Conservation (phyloP, 495 filamentous ascomycete genomes). For the Daldinia caldariorum region DNA sequence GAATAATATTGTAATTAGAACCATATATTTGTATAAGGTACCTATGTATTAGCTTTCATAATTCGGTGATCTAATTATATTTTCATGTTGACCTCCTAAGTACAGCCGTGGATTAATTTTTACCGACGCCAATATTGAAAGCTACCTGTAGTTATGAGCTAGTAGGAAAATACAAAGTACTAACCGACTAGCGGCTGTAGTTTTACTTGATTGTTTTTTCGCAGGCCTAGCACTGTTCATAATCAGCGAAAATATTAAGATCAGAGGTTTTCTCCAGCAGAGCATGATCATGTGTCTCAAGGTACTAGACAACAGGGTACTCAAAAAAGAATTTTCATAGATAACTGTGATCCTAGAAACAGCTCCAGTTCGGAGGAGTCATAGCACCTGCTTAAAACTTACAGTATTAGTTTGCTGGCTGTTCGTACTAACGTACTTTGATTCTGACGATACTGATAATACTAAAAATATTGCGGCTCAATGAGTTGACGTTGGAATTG, state of each 20-base stretch:
- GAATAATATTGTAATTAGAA: too few relatives aligned
- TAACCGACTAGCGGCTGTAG: too few relatives aligned
- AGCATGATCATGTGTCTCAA: neutral
- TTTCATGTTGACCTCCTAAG: too few relatives aligned
- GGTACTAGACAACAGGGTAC: neutral
- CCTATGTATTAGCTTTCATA: too few relatives aligned
- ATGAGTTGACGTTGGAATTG: constrained; percentile 27
- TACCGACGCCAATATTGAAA: too few relatives aligned
- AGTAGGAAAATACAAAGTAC: too few relatives aligned
- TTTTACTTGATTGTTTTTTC: neutral
- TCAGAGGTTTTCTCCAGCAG: neutral
- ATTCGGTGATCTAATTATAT: too few relatives aligned
- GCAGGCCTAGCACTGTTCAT: neutral
- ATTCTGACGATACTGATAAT: neutral
- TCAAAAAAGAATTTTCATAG: neutral
- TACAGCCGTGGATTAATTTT: too few relatives aligned
- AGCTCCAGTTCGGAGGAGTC: neutral
- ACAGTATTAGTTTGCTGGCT: neutral
- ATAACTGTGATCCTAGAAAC: neutral
- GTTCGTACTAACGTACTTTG: neutral
- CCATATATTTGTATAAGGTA: too few relatives aligned
- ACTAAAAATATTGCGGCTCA: constrained; percentile 22
- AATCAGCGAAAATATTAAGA: neutral
- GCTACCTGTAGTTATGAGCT: too few relatives aligned
- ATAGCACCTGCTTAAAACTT: neutral